Conservation (phyloP, 2,329 filamentous ascomycete genomes). For the Passalora sequoiae region DNA sequence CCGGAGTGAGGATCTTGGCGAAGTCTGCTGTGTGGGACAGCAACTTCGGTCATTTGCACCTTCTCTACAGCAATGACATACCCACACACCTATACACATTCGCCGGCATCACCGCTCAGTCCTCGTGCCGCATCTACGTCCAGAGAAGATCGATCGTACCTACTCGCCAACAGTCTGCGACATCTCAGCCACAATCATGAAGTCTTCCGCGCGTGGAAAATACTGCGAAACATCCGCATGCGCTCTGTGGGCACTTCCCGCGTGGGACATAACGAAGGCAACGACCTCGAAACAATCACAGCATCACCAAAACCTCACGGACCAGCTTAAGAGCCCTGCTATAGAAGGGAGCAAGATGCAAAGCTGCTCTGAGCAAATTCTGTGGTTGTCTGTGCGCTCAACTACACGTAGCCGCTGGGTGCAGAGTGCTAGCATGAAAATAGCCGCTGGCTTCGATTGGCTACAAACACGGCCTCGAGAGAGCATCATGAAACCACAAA, state of each 20-base stretch:
- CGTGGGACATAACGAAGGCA: conserved; percentile 4
- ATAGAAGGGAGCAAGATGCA: background rate
- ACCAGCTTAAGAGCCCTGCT: background rate
- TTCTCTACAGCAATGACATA: too few relatives aligned
- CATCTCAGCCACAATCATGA: conserved; percentile 11
- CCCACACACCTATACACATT: too few relatives aligned
- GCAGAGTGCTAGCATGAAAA: conserved; percentile 18
- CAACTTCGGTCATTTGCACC: too few relatives aligned
- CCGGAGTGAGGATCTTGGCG: too few relatives aligned
- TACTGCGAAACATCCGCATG: conserved; percentile 23
- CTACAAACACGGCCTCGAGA: conserved; percentile 9
- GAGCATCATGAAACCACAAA: conserved; percentile 19
- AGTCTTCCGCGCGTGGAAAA: conserved; percentile 12
- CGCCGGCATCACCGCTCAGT: too few relatives aligned
- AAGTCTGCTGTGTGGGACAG: too few relatives aligned
- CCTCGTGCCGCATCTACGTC: too few relatives aligned
- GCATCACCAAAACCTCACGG: background rate
- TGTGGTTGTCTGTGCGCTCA: conserved; percentile 19
- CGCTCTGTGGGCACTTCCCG: conserved; percentile 13
- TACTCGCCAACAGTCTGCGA: background rate
- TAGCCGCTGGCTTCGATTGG: conserved; percentile 24
- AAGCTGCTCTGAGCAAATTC: background rate
- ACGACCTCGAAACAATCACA: background rate
- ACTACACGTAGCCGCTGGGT: conserved; percentile 25
- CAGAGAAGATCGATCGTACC: too few relatives aligned